phyloP scores from a whole-genome alignment of 2,329 filamentous ascomycete species.

The Cylindrodendrum hubeiense region DNA sequence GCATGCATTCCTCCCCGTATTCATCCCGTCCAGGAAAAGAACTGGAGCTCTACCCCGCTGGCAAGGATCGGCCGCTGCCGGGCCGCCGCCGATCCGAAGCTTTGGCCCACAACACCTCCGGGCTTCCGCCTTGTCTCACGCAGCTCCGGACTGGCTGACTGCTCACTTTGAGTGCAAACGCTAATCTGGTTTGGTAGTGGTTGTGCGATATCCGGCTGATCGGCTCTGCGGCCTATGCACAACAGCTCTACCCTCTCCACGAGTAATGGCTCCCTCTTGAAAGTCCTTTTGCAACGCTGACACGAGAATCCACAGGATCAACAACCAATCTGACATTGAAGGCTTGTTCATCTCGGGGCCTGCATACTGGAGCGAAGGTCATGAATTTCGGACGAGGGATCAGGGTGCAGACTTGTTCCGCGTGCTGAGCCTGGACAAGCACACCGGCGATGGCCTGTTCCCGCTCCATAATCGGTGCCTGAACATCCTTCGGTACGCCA shows the following conservation, averaged over 20 bases:
- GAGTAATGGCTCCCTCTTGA: neutral
- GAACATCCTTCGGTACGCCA: neutral
- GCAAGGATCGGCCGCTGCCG: slow-evolving; percentile 13
- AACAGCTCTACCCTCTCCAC: neutral
- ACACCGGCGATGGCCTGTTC: neutral
- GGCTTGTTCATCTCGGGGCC: slow-evolving; percentile 7
- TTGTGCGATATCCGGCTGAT: slow-evolving; percentile 1
- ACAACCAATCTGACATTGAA: neutral
- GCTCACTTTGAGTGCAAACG: neutral
- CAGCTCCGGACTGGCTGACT: neutral
- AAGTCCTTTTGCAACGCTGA: neutral
- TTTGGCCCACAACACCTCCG: neutral
- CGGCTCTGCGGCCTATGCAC: neutral
- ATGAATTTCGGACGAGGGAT: neutral
- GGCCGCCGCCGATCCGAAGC: neutral
- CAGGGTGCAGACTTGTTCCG: neutral
- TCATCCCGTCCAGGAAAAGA: neutral
- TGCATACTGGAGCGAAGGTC: slow-evolving; percentile 9
- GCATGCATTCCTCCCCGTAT: neutral
- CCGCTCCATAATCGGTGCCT: slow-evolving; percentile 8
- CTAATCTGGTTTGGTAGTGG: slow-evolving; percentile 2
- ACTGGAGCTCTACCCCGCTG: neutral
- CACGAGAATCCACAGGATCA: neutral
- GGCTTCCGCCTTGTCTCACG: neutral
- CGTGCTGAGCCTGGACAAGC: neutral